phyloP scores from a whole-genome alignment of 1,139 yeast species.

The Arxiozyma heterogenica region DNA sequence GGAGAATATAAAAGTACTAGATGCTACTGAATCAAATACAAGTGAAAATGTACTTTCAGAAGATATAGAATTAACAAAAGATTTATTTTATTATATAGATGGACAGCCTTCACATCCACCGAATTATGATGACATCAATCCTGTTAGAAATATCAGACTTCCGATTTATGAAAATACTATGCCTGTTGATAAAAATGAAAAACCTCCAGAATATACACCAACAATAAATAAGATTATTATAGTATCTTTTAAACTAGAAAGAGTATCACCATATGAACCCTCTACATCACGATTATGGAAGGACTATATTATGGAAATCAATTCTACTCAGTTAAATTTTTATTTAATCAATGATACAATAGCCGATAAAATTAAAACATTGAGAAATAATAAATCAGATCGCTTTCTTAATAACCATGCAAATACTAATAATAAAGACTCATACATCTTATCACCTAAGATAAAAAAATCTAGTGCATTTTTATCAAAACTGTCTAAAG shows the following conservation, averaged over 20 bases:
- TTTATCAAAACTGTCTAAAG: neutral
- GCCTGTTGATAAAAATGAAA: conserved; percentile 8
- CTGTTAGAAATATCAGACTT: conserved; percentile 32
- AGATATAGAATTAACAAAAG: neutral
- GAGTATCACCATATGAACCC: conserved; percentile 57
- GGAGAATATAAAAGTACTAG: neutral
- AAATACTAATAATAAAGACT: neutral
- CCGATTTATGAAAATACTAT: conserved; percentile 38
- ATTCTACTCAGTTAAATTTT: conserved; percentile 65
- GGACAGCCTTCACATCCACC: conserved; percentile 47
- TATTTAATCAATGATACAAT: conserved; percentile 34
- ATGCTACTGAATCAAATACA: too few species aligned
- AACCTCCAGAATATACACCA: conserved; percentile 48
- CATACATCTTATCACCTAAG: neutral
- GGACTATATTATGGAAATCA: conserved; percentile 52
- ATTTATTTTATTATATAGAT: conserved; percentile 38
- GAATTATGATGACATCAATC: conserved; percentile 33
- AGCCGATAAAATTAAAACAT: conserved; percentile 15
- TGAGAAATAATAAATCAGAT: neutral
- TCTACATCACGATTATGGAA: conserved; percentile 58
- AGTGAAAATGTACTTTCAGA: too few species aligned
- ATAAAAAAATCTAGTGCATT: neutral
- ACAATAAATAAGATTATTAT: conserved; percentile 48
- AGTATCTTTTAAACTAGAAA: conserved; percentile 51
- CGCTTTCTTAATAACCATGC: too few species aligned